phyloP scores from a whole-genome alignment of 352 stramenopile species.

The Phytophthora sp. region DNA sequence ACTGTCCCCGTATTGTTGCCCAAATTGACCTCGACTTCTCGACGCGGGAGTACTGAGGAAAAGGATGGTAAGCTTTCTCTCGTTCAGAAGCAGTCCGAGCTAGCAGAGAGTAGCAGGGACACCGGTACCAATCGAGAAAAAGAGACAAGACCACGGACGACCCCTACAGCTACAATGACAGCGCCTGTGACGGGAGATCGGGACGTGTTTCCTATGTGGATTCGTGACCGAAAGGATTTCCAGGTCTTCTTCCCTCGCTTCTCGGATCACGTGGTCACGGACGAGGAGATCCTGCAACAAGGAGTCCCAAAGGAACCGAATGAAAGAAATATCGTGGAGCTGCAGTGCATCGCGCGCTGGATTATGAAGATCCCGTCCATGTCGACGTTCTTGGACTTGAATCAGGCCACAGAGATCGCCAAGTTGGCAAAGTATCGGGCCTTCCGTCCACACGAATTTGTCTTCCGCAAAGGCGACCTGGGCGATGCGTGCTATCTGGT shows the following conservation, averaged over 20 bases:
- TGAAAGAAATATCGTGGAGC: slow-evolving; percentile 74
- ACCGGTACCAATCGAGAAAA: slow-evolving; percentile 1
- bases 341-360: slow-evolving; percentile 76
- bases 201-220: slow-evolving; percentile 64
- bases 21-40: background rate
- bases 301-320: slow-evolving; percentile 65
- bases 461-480: slow-evolving; percentile 71
- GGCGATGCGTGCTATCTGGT: slow-evolving; percentile 74
- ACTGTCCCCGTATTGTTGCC: slow-evolving; percentile 21
- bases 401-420: slow-evolving; percentile 72
- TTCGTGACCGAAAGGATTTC: slow-evolving; percentile 81
- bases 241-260: slow-evolving; percentile 76
- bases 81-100: slow-evolving; percentile 14
- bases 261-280: slow-evolving; percentile 60
- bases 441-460: slow-evolving; percentile 57
- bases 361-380: slow-evolving; percentile 82
- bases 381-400: slow-evolving; percentile 67
- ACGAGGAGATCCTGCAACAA: slow-evolving; percentile 72
- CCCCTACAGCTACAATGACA: background rate
- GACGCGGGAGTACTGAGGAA: slow-evolving; percentile 8
- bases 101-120: slow-evolving; percentile 7
- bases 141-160: slow-evolving; percentile 13
- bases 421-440: slow-evolving; percentile 62
- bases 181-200: slow-evolving; percentile 29
- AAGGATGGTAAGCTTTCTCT: slow-evolving; percentile 24